These are phyloP conservation scores for Vitis cinerea DNA, from an alignment of 164 flowering plant genomes.

Conservation along the genomic window DNA sequence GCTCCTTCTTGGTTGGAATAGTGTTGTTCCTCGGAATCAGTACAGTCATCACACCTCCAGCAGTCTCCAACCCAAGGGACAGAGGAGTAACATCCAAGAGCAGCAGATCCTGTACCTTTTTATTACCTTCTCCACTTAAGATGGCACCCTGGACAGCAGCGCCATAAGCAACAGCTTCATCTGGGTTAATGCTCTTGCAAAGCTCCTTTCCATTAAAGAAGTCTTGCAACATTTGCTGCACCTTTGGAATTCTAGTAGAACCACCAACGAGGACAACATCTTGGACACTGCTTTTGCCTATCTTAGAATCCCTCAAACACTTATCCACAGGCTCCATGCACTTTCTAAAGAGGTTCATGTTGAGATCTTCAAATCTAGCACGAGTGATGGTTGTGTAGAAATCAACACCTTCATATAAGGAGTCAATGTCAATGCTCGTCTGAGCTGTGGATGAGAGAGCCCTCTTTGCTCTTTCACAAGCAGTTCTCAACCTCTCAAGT, in stretches of 20 bases:
- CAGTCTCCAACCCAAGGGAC: slow-evolving; percentile 34
- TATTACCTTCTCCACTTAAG: slow-evolving; percentile 37
- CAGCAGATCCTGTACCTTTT: slow-evolving; percentile 36
- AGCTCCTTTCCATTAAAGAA: slow-evolving; percentile 43
- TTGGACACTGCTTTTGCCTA: slow-evolving; percentile 38
- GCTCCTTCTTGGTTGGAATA: slow-evolving; percentile 43
- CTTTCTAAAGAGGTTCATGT: slow-evolving; percentile 45
- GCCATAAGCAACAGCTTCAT: slow-evolving; percentile 48
- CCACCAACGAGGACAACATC: slow-evolving; percentile 51
- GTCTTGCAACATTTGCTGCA: slow-evolving; percentile 39
- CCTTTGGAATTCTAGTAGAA: slow-evolving; percentile 45
- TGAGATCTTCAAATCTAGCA: slow-evolving; percentile 44
- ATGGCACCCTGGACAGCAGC: slow-evolving; percentile 44
- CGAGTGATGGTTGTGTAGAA: slow-evolving; percentile 39
- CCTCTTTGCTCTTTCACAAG: slow-evolving; percentile 50
- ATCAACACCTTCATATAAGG: slow-evolving; percentile 43
- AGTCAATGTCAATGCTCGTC: slow-evolving; percentile 39
- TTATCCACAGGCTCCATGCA: slow-evolving; percentile 50
- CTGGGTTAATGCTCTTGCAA: slow-evolving; percentile 44
- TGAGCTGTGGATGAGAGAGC: slow-evolving; percentile 41
- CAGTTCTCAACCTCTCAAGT: slow-evolving; percentile 39
- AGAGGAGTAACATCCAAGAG: slow-evolving; percentile 42
- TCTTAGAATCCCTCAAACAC: slow-evolving; percentile 45
- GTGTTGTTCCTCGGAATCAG: slow-evolving; percentile 45
- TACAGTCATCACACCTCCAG: slow-evolving; percentile 39